Base-by-base conservation (phyloP, 768 basidiomycete genomes). In the Pleurotus cornucopiae region DNA sequence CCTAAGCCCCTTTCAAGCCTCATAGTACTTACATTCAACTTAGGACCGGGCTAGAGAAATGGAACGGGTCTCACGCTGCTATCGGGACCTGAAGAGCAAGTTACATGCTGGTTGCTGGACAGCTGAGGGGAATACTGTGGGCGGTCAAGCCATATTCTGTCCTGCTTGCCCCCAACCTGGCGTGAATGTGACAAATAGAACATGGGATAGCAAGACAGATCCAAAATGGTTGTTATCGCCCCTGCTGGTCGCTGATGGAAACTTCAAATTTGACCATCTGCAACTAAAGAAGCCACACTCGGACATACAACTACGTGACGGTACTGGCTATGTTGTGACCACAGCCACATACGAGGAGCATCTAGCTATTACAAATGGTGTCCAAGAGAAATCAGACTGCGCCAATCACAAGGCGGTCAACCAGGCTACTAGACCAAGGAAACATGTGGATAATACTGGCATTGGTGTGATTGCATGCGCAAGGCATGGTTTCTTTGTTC, bases 401-500 rank as follows among this genome's bases (percentile, higher is more conserved):
- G 48, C 48, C 48, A 49, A 49, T 37, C 48, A 49, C 26, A 49
- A 49, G 26, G 68, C 61, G 1, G 56, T 64, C 1, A 66, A 63
- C 46, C 39, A 57, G 12, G 58, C 62, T 21, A 56, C 60, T 30
- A 25, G 53, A 5, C 57, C 41, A 4, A 38, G 55, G 2, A 56
- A 56, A n/a, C 61, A 67, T 21, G 54, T 67, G 2, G 60, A 63
- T 49, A 57, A 58, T 7, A 68, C 68, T 6, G 65, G 69, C 6
- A 62, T 70, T 37, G 70, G 69, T 7, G 69, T 65, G 3, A 57
- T 57, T 56, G 67, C 66, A 3, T 73, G 69, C 58, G 65, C 63
- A 4, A 20, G 63, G 1, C 70, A 73, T 62, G 70, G 69, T 1
- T 69, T 61, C 54, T 73, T 65, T 62, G 25, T 63, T 5, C 70